These are phyloP conservation scores for Nidularia sp. DNA, from an alignment of 768 basidiomycete species.

Conservation along the genomic window DNA sequence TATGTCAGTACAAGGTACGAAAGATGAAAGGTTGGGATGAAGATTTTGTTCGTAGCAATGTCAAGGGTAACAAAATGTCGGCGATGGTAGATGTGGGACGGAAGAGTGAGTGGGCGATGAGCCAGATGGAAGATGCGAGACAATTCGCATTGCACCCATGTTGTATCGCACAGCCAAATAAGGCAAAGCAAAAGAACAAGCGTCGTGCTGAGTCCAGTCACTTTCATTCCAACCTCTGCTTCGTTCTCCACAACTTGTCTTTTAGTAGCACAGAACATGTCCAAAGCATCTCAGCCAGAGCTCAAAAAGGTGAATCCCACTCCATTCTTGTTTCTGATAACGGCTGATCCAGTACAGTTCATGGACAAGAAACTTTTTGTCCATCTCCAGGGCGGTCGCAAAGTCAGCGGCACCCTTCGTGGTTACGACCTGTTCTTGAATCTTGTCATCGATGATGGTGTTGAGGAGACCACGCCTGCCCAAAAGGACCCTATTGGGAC, in stretches of 20 bases:
- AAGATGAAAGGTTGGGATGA: no score
- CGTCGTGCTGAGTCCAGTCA: not conserved
- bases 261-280: constrained; percentile 54
- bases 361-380: constrained; percentile 99
- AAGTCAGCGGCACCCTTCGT: constrained; percentile 91
- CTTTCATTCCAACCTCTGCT: not conserved
- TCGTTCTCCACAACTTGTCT: constrained; percentile 1
- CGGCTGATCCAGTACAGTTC: constrained; percentile 51
- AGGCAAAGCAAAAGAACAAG: constrained; percentile 6
- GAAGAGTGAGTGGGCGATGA: not conserved
- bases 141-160: not conserved
- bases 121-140: not conserved
- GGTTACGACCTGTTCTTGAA: constrained; percentile 99
- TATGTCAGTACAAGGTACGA: not conserved
- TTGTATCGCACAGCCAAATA: constrained; percentile 9
- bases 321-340: not conserved
- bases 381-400: constrained; percentile 90
- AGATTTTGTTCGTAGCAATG: no score
- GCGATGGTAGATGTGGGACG: no score
- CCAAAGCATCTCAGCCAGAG: constrained; percentile 94
- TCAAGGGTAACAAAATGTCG: no score
- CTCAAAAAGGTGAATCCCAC: constrained; percentile 97
- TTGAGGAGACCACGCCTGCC: constrained; percentile 87
- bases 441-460: constrained; percentile 92
- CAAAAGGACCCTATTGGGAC: constrained; percentile 91